Percentiles rank a stretch among this genome's conserved stretches.
Conservation (phyloP, 2,329 filamentous ascomycete species). For the Cytospora piceae region DNA sequence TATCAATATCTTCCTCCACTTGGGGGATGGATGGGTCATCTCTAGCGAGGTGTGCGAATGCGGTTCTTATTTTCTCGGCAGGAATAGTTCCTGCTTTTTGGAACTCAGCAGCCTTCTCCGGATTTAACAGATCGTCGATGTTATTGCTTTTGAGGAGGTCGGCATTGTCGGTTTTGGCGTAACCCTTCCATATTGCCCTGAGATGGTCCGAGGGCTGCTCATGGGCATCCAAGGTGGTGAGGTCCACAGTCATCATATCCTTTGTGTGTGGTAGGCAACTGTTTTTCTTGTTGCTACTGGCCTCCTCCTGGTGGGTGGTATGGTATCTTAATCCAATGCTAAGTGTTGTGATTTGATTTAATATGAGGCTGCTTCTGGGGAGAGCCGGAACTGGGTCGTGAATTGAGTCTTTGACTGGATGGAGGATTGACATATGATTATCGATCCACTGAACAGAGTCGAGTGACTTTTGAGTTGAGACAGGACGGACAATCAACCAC, state of each 20-base stretch:
- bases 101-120: constrained; percentile 49
- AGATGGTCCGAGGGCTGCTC: constrained; percentile 75
- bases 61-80: constrained; percentile 45
- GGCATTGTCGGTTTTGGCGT: constrained; percentile 62
- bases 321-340: background rate
- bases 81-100: constrained; percentile 49
- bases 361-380: no score
- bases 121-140: constrained; percentile 56
- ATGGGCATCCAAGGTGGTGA: constrained; percentile 70
- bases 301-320: background rate
- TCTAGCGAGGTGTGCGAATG: constrained; percentile 48
- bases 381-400: no score
- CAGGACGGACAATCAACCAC: background rate
- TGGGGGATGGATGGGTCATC: constrained; percentile 39
- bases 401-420: no score
- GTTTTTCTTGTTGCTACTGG: no score
- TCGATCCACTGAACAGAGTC: no score
- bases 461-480: background rate
- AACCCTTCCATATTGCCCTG: constrained; percentile 74
- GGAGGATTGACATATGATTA: no score
- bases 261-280: background rate
- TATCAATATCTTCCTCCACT: constrained; percentile 46
- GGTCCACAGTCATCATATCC: constrained; percentile 45
- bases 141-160: constrained; percentile 57
- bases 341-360: background rate